These are phyloP conservation scores for Leishmania gerbilli DNA, from an alignment of 208 protist species.

Conservation along the genomic window DNA sequence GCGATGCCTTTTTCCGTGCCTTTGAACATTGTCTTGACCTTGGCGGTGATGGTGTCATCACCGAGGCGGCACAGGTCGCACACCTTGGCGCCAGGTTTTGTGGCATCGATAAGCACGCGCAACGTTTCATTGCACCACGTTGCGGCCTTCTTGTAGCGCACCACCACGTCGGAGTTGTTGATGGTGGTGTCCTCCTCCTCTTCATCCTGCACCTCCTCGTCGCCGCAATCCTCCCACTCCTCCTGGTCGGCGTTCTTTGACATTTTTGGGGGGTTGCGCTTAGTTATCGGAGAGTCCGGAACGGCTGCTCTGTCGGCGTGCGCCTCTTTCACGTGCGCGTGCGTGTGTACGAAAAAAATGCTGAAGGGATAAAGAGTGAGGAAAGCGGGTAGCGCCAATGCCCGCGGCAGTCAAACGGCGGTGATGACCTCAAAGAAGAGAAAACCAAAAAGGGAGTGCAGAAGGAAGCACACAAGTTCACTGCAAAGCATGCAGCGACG, in stretches of 20 bases:
- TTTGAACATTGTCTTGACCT: constrained; percentile 93
- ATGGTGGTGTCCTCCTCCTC: constrained; percentile 93
- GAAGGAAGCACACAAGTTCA: background rate
- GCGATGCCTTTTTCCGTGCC: constrained; percentile 97
- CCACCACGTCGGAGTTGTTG: constrained; percentile 95
- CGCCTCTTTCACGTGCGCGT: constrained; percentile 18
- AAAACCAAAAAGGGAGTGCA: background rate
- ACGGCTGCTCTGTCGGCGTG: background rate
- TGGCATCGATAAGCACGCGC: constrained; percentile 80
- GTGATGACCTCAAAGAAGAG: background rate
- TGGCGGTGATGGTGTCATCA: constrained; percentile 85
- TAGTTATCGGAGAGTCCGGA: background rate
- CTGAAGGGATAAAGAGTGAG: background rate
- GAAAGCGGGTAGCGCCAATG: background rate
- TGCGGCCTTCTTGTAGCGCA: constrained; percentile 97
- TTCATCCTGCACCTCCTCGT: constrained; percentile 72
- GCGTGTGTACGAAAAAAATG: background rate
- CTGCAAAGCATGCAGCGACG: background rate
- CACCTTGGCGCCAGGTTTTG: constrained; percentile 89
- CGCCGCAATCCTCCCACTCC: constrained; percentile 71
- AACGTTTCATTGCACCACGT: constrained; percentile 96
- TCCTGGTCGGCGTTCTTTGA: constrained; percentile 77
- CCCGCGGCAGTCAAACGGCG: background rate
- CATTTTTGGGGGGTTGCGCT: constrained; percentile 31
- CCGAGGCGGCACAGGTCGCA: constrained; percentile 86